These are phyloP conservation scores for Solanum chacoense DNA, from an alignment of 305 asterid species.

Conservation along the genomic window DNA sequence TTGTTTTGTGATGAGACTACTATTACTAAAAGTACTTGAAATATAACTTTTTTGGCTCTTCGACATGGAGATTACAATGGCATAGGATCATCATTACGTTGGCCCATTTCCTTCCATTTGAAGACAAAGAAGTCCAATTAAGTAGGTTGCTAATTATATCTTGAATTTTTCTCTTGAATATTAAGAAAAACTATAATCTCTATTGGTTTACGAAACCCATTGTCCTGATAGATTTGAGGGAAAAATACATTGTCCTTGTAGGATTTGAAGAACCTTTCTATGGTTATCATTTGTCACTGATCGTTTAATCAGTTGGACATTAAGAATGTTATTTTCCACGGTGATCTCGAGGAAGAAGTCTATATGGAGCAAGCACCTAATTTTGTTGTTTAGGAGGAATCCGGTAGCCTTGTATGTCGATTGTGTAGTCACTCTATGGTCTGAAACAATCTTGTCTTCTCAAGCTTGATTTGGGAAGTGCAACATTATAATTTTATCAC, in stretches of 20 bases:
- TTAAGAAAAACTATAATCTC: not conserved
- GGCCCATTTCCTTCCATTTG: not conserved
- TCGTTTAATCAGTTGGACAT: too few species aligned
- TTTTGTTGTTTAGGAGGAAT: not conserved
- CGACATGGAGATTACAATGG: not conserved
- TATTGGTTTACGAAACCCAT: not conserved
- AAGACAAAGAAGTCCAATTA: not conserved
- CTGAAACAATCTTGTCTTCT: not conserved
- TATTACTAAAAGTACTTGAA: not conserved
- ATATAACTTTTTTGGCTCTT: not conserved
- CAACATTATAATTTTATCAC: not conserved
- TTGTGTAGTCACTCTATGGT: not conserved
- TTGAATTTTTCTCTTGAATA: not conserved
- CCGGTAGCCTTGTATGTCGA: not conserved
- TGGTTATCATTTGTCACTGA: too few species aligned
- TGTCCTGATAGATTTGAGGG: not conserved
- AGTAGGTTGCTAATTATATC: not conserved
- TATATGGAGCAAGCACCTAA: not conserved
- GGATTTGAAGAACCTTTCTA: not conserved
- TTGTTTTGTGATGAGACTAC: not conserved
- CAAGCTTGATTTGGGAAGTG: not conserved
- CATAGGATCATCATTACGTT: not conserved
- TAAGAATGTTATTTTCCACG: too few species aligned
- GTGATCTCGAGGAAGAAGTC: not conserved
- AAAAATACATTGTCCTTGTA: not conserved